Conservation (phyloP, 805 yeast species). For the Spencermartinsiella europaea region DNA sequence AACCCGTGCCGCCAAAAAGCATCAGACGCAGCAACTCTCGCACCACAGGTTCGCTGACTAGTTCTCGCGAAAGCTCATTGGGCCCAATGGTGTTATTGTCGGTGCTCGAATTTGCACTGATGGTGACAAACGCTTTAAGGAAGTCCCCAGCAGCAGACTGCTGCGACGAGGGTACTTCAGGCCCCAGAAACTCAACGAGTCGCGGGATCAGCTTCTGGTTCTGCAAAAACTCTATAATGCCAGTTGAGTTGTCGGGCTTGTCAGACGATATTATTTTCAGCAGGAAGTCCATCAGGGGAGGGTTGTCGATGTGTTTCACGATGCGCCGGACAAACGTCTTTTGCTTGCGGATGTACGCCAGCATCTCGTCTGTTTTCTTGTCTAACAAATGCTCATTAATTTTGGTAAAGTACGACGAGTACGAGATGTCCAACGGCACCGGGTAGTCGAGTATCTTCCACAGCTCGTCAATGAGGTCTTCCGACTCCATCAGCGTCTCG, state of each 20-base stretch:
- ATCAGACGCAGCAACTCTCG: conserved; percentile 66
- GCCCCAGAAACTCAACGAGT: conserved; percentile 64
- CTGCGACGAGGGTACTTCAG: conserved; percentile 59
- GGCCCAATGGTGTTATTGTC: conserved; percentile 94
- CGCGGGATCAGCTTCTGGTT: conserved; percentile 69
- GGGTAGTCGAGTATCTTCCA: conserved; percentile 76
- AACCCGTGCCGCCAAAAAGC: conserved; percentile 72
- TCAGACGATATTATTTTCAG: conserved; percentile 88
- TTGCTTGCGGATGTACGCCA: conserved; percentile 62
- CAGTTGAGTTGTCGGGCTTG: conserved; percentile 83
- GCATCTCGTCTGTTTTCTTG: conserved; percentile 78
- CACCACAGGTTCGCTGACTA: conserved; percentile 71
- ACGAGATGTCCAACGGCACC: conserved; percentile 62
- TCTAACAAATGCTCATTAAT: conserved; percentile 86
- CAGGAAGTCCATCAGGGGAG: conserved; percentile 89
- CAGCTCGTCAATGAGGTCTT: conserved; percentile 56
- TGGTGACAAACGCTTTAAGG: conserved; percentile 85
- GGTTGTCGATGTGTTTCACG: conserved; percentile 81
- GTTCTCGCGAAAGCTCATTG: conserved; percentile 84
- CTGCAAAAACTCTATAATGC: conserved; percentile 71
- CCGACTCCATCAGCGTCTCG: conserved; percentile 78
- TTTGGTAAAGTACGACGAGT: conserved; percentile 86
- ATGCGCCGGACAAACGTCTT: conserved; percentile 71
- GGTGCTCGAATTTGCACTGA: conserved; percentile 86
- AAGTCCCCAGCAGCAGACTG: conserved; percentile 96